Evolutionary conservation across 768 basidiomycete genomes (phyloP).

Genomic region (Hericium alpestre): DNA sequence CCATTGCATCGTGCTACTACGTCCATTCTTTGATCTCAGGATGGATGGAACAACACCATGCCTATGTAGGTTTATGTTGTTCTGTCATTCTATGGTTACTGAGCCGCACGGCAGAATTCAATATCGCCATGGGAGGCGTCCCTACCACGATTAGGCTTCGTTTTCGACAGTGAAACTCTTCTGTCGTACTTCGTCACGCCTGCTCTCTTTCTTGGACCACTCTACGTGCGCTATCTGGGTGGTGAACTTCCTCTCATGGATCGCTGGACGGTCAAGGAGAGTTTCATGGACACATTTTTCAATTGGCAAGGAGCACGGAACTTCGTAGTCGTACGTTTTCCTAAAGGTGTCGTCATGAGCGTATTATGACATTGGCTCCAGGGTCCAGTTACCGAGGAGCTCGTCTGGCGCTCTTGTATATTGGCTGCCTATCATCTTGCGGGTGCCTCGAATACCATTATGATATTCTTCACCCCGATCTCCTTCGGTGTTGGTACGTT

Average conservation of each 20-base stretch:
- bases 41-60: not conserved
- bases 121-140: constrained; percentile 15
- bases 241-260: constrained; percentile 44
- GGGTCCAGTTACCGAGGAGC: constrained; percentile 88
- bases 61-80: constrained; percentile 8
- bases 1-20: constrained; percentile 41
- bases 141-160: constrained; percentile 12
- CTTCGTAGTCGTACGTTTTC: constrained; percentile 40
- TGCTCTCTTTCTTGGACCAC: constrained; percentile 65
- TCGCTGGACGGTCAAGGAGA: constrained; percentile 32
- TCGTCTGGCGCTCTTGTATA: constrained; percentile 83
- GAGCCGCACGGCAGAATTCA: not conserved
- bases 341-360: too few species aligned
- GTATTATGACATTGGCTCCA: constrained; percentile 20
- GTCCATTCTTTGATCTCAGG: constrained; percentile 36
- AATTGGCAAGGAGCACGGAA: constrained; percentile 62
- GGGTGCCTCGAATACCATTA: constrained; percentile 37
- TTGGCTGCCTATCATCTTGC: constrained; percentile 64
- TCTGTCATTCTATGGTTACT: not conserved
- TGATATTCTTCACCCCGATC: constrained; percentile 76
- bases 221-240: constrained; percentile 45
- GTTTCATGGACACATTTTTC: constrained; percentile 31
- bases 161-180: constrained; percentile 14
- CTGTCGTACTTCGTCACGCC: constrained; percentile 60
- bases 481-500: constrained; percentile 78